Base-by-base conservation (phyloP, 768 basidiomycete species). In the Suillus cothurnatus region DNA sequence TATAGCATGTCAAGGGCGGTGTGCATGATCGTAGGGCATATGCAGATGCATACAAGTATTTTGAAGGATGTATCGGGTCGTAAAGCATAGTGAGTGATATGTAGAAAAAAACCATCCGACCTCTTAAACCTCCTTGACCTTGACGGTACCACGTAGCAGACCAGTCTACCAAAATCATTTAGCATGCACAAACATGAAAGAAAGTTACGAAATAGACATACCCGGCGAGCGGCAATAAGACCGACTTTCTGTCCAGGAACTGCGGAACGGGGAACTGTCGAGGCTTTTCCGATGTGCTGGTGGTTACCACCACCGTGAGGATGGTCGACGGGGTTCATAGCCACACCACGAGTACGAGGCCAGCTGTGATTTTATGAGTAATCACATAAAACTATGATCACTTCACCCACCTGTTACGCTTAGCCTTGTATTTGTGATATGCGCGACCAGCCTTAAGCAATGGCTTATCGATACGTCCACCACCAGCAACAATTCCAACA, bases 281-380 rank as follows among this genome's bases (percentile, higher is more conserved):
- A 99, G 31, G 97, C 97, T 80, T 99, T 97, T 80, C 97, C 97
- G 74, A 99, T 99, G 77, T 98, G 97, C 78, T 94, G 93, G 77
- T 98, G 96, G 85, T 98, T 98, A 91, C 96, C 96, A 91, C 97
- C 97, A 90, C 97, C 97, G 79, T 98, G 96, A 82, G 95, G 95
- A 84, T 97, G 94, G 84, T 95, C 92, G 49, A 94, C 92, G 71
- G 93, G 93, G 82, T 95, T 95, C 97, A 99, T 99, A 74, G 97
- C 97, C 79, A 99, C 97, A 96, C 97, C 97, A 92, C 97, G 95
- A 88, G 93, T 95, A 83, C 93, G 92, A 72, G 93, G 93, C 93
- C 93, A 94, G 90, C 91, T 94, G 73, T 3, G 70, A 64, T 12
- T 60, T 68, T 19, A 62, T 61, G 11, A 41, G 19, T 26, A 62